Conservation (phyloP, 169 alveolate genomes). For the Amoebophrya sp. region DNA sequence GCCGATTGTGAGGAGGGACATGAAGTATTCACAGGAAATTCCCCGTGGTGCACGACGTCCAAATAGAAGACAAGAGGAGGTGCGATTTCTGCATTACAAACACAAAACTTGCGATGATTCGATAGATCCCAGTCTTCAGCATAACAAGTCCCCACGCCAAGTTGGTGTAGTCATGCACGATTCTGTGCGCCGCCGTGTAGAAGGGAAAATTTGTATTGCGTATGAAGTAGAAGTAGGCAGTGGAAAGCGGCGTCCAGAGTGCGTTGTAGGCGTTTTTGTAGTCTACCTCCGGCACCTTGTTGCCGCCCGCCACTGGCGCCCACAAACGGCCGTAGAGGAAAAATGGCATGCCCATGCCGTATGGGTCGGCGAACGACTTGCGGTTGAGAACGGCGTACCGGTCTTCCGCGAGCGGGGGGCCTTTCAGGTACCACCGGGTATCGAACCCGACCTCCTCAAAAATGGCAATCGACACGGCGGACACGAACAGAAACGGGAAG, state of each 20-base stretch:
- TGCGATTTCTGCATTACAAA: too few relatives aligned
- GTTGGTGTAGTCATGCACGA: too few relatives aligned
- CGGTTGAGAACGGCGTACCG: background rate
- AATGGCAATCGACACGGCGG: background rate
- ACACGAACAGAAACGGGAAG: background rate
- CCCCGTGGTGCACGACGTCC: too few relatives aligned
- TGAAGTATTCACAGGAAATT: too few relatives aligned
- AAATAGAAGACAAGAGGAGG: too few relatives aligned
- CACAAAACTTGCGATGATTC: too few relatives aligned
- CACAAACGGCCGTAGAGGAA: background rate
- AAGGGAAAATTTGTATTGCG: too few relatives aligned
- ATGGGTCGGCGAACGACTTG: background rate
- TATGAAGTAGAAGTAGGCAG: background rate
- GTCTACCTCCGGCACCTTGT: background rate
- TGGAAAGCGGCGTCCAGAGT: background rate
- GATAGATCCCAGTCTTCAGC: too few relatives aligned
- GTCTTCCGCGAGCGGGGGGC: constrained; percentile 7
- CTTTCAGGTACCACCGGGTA: background rate
- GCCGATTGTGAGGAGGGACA: too few relatives aligned
- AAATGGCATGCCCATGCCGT: background rate
- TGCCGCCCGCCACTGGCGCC: background rate
- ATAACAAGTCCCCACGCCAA: too few relatives aligned
- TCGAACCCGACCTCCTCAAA: constrained; percentile 7
- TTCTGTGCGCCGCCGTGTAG: too few relatives aligned
- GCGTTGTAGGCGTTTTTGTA: background rate